Conservation (phyloP, 2,329 filamentous ascomycete species). For the Pestalotiopsis sp. region DNA sequence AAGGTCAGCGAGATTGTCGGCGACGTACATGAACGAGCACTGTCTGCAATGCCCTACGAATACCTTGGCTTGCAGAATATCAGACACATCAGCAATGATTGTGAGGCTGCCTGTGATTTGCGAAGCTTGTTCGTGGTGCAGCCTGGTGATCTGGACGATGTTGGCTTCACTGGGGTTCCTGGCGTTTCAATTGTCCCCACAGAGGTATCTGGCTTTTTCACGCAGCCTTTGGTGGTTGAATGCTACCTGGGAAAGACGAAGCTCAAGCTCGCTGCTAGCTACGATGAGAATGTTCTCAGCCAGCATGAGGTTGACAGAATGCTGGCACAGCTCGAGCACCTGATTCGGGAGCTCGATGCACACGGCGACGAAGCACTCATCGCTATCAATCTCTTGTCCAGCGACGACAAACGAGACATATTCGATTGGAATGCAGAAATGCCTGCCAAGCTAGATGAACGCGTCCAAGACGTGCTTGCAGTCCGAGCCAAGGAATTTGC, state of each 20-base stretch:
- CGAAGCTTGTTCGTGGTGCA: constrained; percentile 7
- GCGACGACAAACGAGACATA: constrained; percentile 3
- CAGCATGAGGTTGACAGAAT: neutral
- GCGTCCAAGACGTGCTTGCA: constrained; percentile 6
- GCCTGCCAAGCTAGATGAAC: neutral
- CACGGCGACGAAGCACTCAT: neutral
- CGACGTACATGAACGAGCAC: neutral
- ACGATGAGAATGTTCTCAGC: constrained; percentile 9
- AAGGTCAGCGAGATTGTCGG: neutral
- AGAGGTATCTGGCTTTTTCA: constrained; percentile 9
- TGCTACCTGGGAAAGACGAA: constrained; percentile 7
- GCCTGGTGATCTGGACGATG: constrained; percentile 5
- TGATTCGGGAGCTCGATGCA: constrained; percentile 5
- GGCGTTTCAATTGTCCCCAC: constrained; percentile 7
- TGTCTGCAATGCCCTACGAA: neutral
- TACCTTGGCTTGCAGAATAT: constrained; percentile 9
- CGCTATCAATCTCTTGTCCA: neutral
- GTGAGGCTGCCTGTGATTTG: constrained; percentile 6
- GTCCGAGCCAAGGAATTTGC: neutral
- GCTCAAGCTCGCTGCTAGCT: constrained; percentile 12
- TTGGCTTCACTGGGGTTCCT: neutral
- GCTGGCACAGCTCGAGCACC: constrained; percentile 14
- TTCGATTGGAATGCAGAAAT: constrained; percentile 11
- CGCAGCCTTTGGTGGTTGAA: constrained; percentile 14
- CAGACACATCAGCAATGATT: neutral